phyloP scores from a whole-genome alignment of 176 grass and related monocot species.

The Dendrocalamus sinicus region DNA sequence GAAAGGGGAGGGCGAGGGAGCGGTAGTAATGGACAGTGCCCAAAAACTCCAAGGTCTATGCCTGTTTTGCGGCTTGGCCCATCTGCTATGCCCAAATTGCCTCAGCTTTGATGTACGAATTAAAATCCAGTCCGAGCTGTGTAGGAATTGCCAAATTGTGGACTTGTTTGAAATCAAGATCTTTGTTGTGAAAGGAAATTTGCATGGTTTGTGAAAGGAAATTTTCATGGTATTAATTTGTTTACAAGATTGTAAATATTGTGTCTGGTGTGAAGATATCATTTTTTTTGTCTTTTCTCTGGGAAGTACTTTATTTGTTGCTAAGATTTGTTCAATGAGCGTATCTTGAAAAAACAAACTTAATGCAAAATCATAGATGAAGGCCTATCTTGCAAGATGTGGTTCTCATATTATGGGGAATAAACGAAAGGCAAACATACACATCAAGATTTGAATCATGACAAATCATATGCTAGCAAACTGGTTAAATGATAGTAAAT shows the following conservation, averaged over 20 bases:
- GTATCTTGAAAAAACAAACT: neutral
- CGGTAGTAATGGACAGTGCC: constrained; percentile 32
- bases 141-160: neutral
- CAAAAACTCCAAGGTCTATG: neutral
- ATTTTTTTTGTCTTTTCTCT: neutral
- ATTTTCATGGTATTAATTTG: neutral
- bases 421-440: neutral
- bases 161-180: neutral
- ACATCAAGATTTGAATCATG: neutral
- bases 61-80: neutral
- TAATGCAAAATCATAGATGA: neutral
- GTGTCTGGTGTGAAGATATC: neutral
- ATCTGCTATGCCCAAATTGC: neutral
- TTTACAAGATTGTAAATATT: neutral
- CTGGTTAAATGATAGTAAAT: neutral
- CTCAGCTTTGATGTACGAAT: neutral
- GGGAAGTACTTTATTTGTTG: neutral
- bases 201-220: neutral
- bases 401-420: neutral
- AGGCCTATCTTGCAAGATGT: neutral
- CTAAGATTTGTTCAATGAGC: neutral
- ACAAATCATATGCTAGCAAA: neutral
- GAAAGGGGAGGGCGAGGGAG: neutral
- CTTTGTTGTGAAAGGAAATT: neutral
- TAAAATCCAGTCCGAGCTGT: neutral